Conservation (phyloP, 129 eudicot species). For the Flaveria trinervia region DNA sequence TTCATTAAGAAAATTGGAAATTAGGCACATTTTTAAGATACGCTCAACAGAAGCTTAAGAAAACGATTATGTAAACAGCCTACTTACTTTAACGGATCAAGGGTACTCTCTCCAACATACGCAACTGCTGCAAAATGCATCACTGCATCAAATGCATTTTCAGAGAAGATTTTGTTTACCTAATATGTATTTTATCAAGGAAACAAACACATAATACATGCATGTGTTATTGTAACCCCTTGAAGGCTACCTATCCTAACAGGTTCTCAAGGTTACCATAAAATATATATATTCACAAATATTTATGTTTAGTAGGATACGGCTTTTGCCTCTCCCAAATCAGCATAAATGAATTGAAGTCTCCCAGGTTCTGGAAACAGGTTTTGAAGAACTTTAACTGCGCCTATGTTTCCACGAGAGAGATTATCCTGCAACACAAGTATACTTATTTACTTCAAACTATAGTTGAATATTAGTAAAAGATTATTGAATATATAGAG, state of each 20-base stretch:
- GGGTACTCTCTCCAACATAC: slow-evolving; percentile 91
- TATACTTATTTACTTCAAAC: not conserved
- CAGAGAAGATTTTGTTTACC: slow-evolving; percentile 73
- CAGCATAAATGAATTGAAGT: slow-evolving; percentile 85
- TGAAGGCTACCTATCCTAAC: not conserved
- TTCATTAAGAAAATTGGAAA: not conserved
- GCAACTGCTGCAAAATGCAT: slow-evolving; percentile 97
- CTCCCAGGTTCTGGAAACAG: slow-evolving; percentile 78
- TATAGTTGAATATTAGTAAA: not conserved
- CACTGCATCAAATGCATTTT: slow-evolving; percentile 90
- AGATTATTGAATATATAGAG: not conserved
- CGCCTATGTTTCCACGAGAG: slow-evolving; percentile 86
- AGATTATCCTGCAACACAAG: slow-evolving; percentile 65
- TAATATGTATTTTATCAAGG: slow-evolving; percentile 37
- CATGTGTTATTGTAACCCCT: slow-evolving; percentile 12
- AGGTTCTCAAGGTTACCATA: not conserved
- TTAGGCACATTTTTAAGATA: not conserved
- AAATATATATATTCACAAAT: too few species aligned
- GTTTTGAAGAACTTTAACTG: slow-evolving; percentile 61
- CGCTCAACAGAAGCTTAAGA: not conserved
- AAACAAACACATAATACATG: slow-evolving; percentile 19
- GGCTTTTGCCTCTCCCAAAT: slow-evolving; percentile 74
- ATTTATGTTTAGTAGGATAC: slow-evolving; percentile 42
- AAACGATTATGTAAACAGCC: not conserved
- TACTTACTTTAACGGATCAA: slow-evolving; percentile 74